phyloP scores from a whole-genome alignment of 768 basidiomycete species.

The Cantharellus anzutake region DNA sequence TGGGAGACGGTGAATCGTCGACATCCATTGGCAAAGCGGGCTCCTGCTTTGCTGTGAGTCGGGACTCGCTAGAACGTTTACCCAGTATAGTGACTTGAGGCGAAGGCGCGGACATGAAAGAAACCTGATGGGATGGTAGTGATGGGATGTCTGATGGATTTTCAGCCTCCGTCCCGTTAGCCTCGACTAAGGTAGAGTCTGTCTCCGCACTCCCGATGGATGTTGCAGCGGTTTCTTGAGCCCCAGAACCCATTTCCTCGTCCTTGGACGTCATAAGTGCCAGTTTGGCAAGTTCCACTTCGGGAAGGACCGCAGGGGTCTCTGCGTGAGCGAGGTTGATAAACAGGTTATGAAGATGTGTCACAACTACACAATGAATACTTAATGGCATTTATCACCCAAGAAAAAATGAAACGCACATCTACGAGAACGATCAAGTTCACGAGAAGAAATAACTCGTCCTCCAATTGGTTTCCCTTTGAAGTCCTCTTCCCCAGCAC shows the following conservation, averaged over 20 bases:
- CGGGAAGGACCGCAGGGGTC: slow-evolving; percentile 55
- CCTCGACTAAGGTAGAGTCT: slow-evolving; percentile 76
- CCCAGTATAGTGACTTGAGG: background rate
- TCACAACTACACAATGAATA: slow-evolving; percentile 37
- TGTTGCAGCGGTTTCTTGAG: background rate
- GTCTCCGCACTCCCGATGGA: slow-evolving; percentile 20
- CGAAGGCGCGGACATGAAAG: background rate
- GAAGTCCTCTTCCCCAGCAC: slow-evolving; percentile 56
- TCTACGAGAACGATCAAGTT: slow-evolving; percentile 68
- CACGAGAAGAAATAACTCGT: slow-evolving; percentile 56
- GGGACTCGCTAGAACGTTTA: background rate
- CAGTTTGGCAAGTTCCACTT: slow-evolving; percentile 73
- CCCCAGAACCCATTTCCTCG: slow-evolving; percentile 52
- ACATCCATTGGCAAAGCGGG: background rate
- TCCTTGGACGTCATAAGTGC: slow-evolving; percentile 81
- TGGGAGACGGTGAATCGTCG: background rate
- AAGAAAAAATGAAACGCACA: slow-evolving; percentile 29
- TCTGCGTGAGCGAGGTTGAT: slow-evolving; percentile 50
- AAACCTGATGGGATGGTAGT: background rate
- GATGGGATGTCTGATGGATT: background rate
- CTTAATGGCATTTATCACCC: background rate
- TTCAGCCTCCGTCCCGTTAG: background rate
- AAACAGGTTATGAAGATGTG: slow-evolving; percentile 63
- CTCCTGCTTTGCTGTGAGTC: background rate
- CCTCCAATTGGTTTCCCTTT: slow-evolving; percentile 78